These are phyloP conservation scores for Paecilomyces dactylethromorphus DNA, from an alignment of 2,329 filamentous ascomycete genomes.

Conservation along the genomic window DNA sequence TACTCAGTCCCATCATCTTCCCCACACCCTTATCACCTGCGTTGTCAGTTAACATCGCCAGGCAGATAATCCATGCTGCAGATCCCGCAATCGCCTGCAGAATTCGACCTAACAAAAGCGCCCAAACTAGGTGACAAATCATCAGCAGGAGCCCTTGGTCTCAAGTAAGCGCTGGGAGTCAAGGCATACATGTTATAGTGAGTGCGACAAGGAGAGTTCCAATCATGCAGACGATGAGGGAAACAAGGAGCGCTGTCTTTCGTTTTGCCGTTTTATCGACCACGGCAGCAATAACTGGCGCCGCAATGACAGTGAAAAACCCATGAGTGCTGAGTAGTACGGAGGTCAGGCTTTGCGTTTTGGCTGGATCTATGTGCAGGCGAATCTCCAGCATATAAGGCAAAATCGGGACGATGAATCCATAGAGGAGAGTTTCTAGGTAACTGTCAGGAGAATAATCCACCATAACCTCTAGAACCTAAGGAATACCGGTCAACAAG, in stretches of 20 bases:
- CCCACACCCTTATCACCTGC: slow-evolving; percentile 12
- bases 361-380: slow-evolving; percentile 10
- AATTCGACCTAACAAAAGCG: too few relatives aligned
- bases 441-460: too few relatives aligned
- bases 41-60: slow-evolving; percentile 13
- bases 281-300: too few relatives aligned
- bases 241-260: too few relatives aligned
- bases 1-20: slow-evolving; percentile 10
- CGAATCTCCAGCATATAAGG: slow-evolving; percentile 14
- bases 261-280: too few relatives aligned
- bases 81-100: slow-evolving; percentile 16
- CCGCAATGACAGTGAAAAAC: slow-evolving; percentile 10
- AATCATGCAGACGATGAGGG: slow-evolving; percentile 10
- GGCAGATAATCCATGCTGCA: slow-evolving; percentile 18
- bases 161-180: too few relatives aligned
- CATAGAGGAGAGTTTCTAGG: neutral
- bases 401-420: slow-evolving; percentile 15
- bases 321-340: slow-evolving; percentile 11
- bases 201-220: slow-evolving; percentile 10
- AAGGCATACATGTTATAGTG: too few relatives aligned
- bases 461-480: too few relatives aligned
- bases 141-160: too few relatives aligned
- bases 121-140: too few relatives aligned
- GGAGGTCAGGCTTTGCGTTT: too few relatives aligned
- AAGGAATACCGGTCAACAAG: too few relatives aligned